Percentiles rank a stretch among this genome's conserved stretches.
phyloP scores from a whole-genome alignment of 2,329 filamentous ascomycete species.

The Arthrobotrys sphaeroides region DNA sequence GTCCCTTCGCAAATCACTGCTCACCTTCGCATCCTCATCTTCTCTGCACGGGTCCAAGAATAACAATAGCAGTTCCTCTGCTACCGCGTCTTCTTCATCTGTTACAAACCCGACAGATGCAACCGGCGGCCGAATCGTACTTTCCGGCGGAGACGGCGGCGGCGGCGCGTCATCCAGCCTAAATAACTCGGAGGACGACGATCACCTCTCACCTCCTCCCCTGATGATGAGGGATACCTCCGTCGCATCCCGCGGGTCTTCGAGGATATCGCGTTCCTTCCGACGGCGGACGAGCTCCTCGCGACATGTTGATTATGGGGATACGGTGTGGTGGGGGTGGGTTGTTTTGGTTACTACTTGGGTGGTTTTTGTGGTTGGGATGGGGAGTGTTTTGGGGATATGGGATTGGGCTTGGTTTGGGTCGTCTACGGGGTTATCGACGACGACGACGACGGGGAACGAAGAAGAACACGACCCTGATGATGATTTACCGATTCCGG shows the following conservation, averaged over 20 bases:
- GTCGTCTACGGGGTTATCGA: slow-evolving; percentile 29
- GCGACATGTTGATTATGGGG: slow-evolving; percentile 60
- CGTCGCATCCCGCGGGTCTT: slow-evolving; percentile 21
- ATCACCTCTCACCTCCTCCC: slow-evolving; percentile 40
- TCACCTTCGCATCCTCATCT: slow-evolving; percentile 43
- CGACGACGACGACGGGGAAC: too few relatives aligned
- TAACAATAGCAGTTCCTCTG: too few relatives aligned
- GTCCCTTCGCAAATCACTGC: slow-evolving; percentile 51
- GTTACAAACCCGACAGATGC: neutral
- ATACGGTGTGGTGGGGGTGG: slow-evolving; percentile 99
- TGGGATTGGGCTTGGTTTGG: slow-evolving; percentile 99
- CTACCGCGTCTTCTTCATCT: too few relatives aligned
- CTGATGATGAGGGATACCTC: slow-evolving; percentile 50
- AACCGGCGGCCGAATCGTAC: neutral
- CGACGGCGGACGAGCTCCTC: slow-evolving; percentile 36
- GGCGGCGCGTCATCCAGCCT: slow-evolving; percentile 44
- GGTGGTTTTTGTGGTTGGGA: slow-evolving; percentile 94
- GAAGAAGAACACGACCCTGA: slow-evolving; percentile 66
- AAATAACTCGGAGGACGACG: slow-evolving; percentile 49
- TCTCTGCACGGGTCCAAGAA: slow-evolving; percentile 28
- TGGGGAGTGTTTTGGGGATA: slow-evolving; percentile 92
- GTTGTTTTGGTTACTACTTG: slow-evolving; percentile 89
- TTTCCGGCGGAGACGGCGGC: slow-evolving; percentile 3
- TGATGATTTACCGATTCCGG: slow-evolving; percentile 90
- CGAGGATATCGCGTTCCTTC: slow-evolving; percentile 33